Conservation (phyloP, 129 eudicot genomes). For the Flaveria bidentis region DNA sequence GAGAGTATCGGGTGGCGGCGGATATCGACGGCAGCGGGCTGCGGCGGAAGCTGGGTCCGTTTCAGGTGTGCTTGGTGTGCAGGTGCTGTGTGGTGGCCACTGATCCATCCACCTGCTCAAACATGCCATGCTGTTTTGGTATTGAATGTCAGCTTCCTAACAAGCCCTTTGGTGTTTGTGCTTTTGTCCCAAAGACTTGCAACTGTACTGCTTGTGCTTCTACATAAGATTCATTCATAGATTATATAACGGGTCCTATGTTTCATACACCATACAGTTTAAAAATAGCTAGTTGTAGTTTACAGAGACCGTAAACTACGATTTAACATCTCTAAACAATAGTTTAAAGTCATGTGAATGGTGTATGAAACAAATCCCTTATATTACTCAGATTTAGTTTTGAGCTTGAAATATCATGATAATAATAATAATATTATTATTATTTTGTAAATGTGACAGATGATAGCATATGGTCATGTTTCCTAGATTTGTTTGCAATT, state of each 20-base stretch:
- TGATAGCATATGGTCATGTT: constrained; percentile 28
- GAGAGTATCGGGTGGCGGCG: constrained; percentile 4
- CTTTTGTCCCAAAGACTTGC: constrained; percentile 53
- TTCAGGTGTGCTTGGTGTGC: constrained; percentile 50
- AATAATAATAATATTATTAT: no score
- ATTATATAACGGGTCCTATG: no score
- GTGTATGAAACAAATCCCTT: no score
- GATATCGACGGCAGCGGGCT: constrained; percentile 3
- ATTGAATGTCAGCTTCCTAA: constrained; percentile 58
- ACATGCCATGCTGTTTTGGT: constrained; percentile 52
- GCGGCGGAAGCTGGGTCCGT: constrained; percentile 40
- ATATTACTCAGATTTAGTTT: constrained; percentile 17
- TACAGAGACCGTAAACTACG: no score
- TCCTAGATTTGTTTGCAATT: constrained; percentile 21
- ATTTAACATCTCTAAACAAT: no score
- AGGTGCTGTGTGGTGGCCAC: constrained; percentile 38
- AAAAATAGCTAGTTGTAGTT: no score
- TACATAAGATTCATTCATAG: neutral
- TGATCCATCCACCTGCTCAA: constrained; percentile 43
- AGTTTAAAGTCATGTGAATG: no score
- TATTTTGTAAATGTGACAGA: constrained; percentile 24
- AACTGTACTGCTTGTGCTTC: constrained; percentile 46
- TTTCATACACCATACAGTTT: no score
- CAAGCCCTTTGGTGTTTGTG: constrained; percentile 53
- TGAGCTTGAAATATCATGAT: neutral